These are phyloP conservation scores for Phytophthora cryptogea DNA, from an alignment of 352 stramenopile species.

Conservation along the genomic window DNA sequence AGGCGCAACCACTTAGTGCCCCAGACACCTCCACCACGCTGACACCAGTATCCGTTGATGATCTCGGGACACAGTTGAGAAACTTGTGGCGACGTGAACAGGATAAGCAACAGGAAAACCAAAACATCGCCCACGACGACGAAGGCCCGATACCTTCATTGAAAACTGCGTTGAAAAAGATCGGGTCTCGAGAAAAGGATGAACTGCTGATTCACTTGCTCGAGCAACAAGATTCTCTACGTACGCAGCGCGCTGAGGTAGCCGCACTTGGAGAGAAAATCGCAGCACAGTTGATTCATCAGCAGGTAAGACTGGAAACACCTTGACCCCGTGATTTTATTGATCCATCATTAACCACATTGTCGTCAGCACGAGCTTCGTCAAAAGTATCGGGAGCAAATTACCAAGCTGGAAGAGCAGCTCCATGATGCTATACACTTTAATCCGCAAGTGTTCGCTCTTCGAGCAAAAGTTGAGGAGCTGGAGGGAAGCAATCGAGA, in stretches of 20 bases:
- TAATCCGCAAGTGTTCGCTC: slow-evolving; percentile 51
- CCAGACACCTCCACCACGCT: not conserved
- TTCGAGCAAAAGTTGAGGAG: slow-evolving; percentile 46
- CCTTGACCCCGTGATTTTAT: not conserved
- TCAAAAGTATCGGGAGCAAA: slow-evolving; percentile 50
- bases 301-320: slow-evolving; percentile 45
- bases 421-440: slow-evolving; percentile 49
- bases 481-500: slow-evolving; percentile 48
- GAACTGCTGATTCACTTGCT: slow-evolving; percentile 57
- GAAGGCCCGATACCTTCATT: slow-evolving; percentile 9
- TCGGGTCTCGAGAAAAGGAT: slow-evolving; percentile 60
- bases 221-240: slow-evolving; percentile 39
- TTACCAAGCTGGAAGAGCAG: slow-evolving; percentile 44
- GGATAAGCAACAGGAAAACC: slow-evolving; percentile 3
- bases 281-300: slow-evolving; percentile 62
- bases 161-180: slow-evolving; percentile 45
- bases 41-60: slow-evolving; percentile 18
- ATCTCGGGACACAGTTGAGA: slow-evolving; percentile 35
- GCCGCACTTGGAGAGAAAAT: slow-evolving; percentile 68
- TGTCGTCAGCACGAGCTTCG: slow-evolving; percentile 54
- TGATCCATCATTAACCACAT: not conserved
- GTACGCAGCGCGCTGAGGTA: slow-evolving; percentile 51
- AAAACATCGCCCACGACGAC: not conserved
- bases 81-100: slow-evolving; percentile 26
- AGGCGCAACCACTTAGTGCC: not conserved